Evolutionary conservation across 768 basidiomycete species (phyloP).

Genomic region (Melanogaster broomeanus): DNA sequence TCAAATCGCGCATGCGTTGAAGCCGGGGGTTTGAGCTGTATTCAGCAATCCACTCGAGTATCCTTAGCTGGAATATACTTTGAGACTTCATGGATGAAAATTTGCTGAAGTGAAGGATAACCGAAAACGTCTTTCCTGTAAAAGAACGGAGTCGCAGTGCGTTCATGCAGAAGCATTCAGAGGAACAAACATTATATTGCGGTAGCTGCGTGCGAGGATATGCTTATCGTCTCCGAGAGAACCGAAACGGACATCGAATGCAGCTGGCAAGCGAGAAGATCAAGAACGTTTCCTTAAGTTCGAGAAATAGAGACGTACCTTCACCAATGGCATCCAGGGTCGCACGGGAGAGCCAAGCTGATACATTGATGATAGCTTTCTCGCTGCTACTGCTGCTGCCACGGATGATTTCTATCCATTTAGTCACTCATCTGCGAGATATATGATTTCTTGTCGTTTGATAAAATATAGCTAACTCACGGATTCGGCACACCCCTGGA

Average conservation of each 20-base stretch:
- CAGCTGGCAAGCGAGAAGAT: constrained; percentile 28
- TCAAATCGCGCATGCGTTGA: constrained; percentile 1
- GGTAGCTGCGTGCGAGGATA: constrained; percentile 5
- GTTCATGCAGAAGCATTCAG: too few relatives aligned
- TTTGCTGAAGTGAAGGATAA: constrained; percentile 5
- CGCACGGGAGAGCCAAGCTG: constrained; percentile 40
- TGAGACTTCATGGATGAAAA: constrained; percentile 35
- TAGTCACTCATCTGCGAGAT: constrained; percentile 20
- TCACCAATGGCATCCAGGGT: constrained; percentile 53
- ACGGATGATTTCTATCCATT: constrained; percentile 24
- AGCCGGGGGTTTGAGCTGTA: constrained; percentile 21
- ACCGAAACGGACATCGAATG: constrained; percentile 52
- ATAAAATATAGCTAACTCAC: constrained; percentile 10
- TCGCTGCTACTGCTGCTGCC: constrained; percentile 1
- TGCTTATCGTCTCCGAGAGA: constrained; percentile 29
- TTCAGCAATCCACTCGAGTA: constrained; percentile 38
- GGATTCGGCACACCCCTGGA: constrained; percentile 37
- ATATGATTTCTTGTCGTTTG: not conserved
- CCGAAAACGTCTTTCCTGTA: constrained; percentile 9
- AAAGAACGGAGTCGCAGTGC: not conserved
- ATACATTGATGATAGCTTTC: constrained; percentile 23
- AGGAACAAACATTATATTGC: not conserved
- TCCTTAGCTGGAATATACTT: constrained; percentile 28
- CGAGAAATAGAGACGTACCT: constrained; percentile 28
- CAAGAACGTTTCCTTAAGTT: not conserved